Evolutionary conservation across 2,329 filamentous ascomycete species (phyloP), one percentile per base, ranked within the genome.

Genomic region (Diaporthe helianthi): DNA sequence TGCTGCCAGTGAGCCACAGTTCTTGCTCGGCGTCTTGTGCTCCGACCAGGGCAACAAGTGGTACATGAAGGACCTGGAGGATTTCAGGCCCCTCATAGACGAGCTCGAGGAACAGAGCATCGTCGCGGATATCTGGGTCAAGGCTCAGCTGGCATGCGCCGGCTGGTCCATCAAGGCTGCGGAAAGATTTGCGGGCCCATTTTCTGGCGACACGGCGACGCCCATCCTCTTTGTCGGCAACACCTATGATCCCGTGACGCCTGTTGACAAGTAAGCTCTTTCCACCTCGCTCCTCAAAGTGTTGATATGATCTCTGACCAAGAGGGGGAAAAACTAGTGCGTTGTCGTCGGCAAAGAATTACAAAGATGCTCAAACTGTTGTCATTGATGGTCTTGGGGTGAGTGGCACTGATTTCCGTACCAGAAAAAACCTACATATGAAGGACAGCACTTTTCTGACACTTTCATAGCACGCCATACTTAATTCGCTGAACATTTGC

Each of bases 171-270:
- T 67, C 61, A 69, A 54, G 31, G 69, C 69, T 17, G 54, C 54
- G 9, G 71, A 72, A 49, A 71, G 53, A 26, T 72, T 71, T 36
- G 22, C 61, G 1, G 71, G 71, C 8, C 69, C 71, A 8, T 72
- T 72, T 41, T 55, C 31, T 24, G 69, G 71, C 53, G 58, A 71
- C 26, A 72, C 71, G 9, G 58, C 68, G 41, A 69, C 44, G 19
- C 71, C 71, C 24, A 70, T 72, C 17, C 69, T 72, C 4, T 72
- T 72, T 26, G 70, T 72, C 31, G 64, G 66, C 51, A 72, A 72
- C 26, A 72, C 71, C 19, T 66, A 72, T 29, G 71, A 72, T 46
- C 61, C 71, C 1, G 70, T 72, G 2, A 72, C 71, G 1, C 67
- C 71, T 22, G 58, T 68, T 51, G 69, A 72, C 24, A 72, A 72